Evolutionary conservation across 805 yeast species (phyloP), one percentile per base, ranked within the genome.

Genomic region (Metschnikowia lochheadii): DNA sequence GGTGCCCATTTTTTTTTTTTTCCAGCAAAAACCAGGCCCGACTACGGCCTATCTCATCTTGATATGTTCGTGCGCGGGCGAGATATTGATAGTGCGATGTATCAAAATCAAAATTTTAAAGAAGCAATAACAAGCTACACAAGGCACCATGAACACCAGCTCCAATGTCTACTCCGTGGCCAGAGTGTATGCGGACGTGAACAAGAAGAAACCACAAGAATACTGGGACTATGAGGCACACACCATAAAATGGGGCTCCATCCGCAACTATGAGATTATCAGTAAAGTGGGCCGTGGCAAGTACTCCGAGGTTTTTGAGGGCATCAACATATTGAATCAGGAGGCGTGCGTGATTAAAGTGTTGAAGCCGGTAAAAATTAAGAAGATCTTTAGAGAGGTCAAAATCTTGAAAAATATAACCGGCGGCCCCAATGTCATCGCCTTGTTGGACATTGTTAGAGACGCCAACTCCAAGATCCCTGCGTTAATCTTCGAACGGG

Each of bases 241-340:
- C 54, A 65, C 66, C 51, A 70, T 72, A 43, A 63, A 63, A 40
- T 73, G 78, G 78, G 77, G 76, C 18, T 60, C 65, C 39, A 72
- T 70, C 50, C 65, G 64, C 44, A 66, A 81, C 61, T 86, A 85
- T 64, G 97, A 91, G 66, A 86, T 91, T 53, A 80, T 87, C 48
- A 77, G 79, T 55, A 89, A 90, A 68, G 85, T 91, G 17, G 97
- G 97, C 13, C 79, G 96, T 50, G 97, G 97, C 23, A 91, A 89
- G 72, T 91, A 90, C 69, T 85, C 95, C n/a, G 97, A 91, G 67
- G 97, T 91, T 31, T 91, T 91, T 65, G 86, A 84, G 64, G 97
- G 96, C 29, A 77, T 84, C 40, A 85, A 87, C 63, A 73, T 87
- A 46, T 74, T 80, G 49, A 80, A 80, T 55, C 83, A 81, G 48